Evolutionary conservation across 306 rosid genomes (phyloP), one percentile per base, ranked within the genome.

Genomic region (Castanea crenata): DNA sequence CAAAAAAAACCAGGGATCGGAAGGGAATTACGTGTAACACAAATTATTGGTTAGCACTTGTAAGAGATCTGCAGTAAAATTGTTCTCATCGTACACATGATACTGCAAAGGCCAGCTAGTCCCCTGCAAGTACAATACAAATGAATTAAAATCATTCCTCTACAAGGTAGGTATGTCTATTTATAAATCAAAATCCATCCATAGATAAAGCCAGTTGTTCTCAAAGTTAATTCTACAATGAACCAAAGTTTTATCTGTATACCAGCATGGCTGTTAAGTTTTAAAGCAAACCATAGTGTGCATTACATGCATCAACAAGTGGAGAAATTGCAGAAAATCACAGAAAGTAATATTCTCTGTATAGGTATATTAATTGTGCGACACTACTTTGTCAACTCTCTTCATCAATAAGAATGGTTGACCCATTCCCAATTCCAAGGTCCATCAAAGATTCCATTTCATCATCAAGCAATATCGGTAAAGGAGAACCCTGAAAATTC

Each of bases 241-340:
- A 16, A 21, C 5, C 7, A 61, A 20, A 9, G 35, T 14, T 67
- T 38, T 49, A 93, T 93, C 81, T 92, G 93, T 27, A 90, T 94
- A 34, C 96, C 98, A 2, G 96, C 94, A 77, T 94, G 98, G 68
- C 97, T 94, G 46, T 94, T 92, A 6, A 94, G 90, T 34, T 90
- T 92, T 57, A 94, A 94, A 65, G 90, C 96, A 31, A 88, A 87
- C 7, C 70, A 5, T 16, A 31, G 13, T 25, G 1, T 5, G 41
- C 70, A 31, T 15, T 44, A 31, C 70, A 29, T 15, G 21, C 21
- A 59, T 35, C 41, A 35, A 35, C 41, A 35, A 35, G 41, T 35
- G 41, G 65, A 64, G 44, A 64, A 31, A 64, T 6, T 64, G 70
- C 20, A 64, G 46, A 16, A 64, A 31, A 64, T 12, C 70, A 1